Evolutionary conservation across 345 rosid genomes (phyloP).

Genomic region (Ailanthus altissimus): DNA sequence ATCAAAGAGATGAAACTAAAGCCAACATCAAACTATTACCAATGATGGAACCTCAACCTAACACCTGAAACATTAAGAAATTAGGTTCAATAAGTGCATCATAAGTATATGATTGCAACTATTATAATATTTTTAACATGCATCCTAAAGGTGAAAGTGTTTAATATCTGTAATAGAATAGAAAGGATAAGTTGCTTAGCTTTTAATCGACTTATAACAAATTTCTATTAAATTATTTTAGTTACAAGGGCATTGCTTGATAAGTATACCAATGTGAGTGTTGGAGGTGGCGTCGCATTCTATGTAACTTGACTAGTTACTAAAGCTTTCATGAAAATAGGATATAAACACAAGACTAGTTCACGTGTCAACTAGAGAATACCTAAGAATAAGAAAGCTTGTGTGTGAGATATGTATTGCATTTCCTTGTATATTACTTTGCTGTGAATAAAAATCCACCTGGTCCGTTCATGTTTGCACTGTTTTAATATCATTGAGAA

Average conservation of each 20-base stretch:
- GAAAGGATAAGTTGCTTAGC: background rate
- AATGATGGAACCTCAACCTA: background rate
- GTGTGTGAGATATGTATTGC: background rate
- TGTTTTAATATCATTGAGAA: no score
- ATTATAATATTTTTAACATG: background rate
- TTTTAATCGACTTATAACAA: background rate
- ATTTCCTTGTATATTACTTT: no score
- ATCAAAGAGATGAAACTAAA: background rate
- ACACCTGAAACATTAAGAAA: background rate
- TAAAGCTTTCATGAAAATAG: background rate
- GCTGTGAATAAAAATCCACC: no score
- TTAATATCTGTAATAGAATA: background rate
- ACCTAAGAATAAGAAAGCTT: slow-evolving; percentile 3
- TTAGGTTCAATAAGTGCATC: background rate
- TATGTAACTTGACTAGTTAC: background rate
- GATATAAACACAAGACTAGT: background rate
- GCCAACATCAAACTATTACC: background rate
- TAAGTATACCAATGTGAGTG: background rate
- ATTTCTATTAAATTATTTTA: background rate
- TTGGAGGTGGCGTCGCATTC: background rate
- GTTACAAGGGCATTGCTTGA: background rate
- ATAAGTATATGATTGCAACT: background rate
- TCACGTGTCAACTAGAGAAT: background rate
- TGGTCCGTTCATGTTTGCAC: no score
- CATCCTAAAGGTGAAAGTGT: background rate